Conservation (phyloP, 768 basidiomycete genomes). For the Tylopilus plumbeoviolaceoides region DNA sequence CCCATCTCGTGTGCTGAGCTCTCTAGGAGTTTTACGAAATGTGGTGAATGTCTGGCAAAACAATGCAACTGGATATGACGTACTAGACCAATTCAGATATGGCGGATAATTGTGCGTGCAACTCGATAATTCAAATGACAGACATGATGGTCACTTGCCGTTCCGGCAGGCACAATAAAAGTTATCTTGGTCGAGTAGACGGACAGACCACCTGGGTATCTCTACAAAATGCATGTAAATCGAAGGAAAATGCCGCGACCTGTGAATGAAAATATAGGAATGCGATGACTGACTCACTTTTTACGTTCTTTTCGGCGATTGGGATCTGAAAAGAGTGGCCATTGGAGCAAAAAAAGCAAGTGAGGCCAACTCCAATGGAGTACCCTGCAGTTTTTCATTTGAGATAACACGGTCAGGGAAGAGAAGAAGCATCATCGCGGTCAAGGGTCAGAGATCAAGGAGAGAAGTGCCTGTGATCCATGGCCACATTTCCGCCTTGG, state of each 20-base stretch:
- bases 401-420: slow-evolving; percentile 16
- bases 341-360: not conserved
- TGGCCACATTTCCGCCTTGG: not conserved
- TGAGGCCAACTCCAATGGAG: not conserved
- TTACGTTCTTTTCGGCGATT: slow-evolving; percentile 15
- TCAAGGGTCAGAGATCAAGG: slow-evolving; percentile 2
- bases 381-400: slow-evolving; percentile 15
- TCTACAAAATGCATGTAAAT: slow-evolving; percentile 4
- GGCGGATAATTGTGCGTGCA: not conserved
- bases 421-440: slow-evolving; percentile 13
- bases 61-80: not conserved
- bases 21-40: not conserved
- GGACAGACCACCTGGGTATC: not conserved
- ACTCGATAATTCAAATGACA: slow-evolving; percentile 4
- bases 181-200: not conserved
- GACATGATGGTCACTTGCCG: slow-evolving; percentile 15
- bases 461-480: not conserved
- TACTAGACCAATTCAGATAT: not conserved
- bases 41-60: not conserved
- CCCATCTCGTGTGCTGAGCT: not conserved
- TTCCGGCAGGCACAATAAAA: slow-evolving; percentile 10
- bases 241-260: slow-evolving; percentile 6
- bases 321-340: not conserved
- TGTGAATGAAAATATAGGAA: not conserved
- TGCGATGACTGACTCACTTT: slow-evolving; percentile 11